Percentiles rank a stretch among this genome's conserved stretches.
phyloP scores from a whole-genome alignment of 305 asterid species.

The Fraxinus velutina region DNA sequence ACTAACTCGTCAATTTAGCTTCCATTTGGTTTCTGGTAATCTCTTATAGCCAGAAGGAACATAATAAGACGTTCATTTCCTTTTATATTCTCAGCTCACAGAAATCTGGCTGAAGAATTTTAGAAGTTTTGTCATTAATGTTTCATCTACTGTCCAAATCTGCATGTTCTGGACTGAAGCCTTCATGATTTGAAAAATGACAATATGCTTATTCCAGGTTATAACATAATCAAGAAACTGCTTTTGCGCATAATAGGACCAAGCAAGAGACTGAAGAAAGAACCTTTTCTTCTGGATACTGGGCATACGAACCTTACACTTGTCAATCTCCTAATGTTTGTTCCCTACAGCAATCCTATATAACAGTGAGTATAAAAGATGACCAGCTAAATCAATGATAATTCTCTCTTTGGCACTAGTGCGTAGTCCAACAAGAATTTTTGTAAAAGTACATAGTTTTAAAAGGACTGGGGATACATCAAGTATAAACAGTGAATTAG shows the following conservation, averaged over 20 bases:
- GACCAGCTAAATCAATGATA: slow-evolving; percentile 12
- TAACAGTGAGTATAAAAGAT: slow-evolving; percentile 2
- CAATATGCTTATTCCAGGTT: neutral
- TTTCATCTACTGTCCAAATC: neutral
- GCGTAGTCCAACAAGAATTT: neutral
- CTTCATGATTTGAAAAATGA: neutral
- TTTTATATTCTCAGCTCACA: neutral
- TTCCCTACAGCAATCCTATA: slow-evolving; percentile 27
- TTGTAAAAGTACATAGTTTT: neutral
- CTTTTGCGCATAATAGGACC: neutral
- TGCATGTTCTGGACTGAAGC: neutral
- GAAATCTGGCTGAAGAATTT: neutral
- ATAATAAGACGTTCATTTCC: neutral
- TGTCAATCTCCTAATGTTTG: slow-evolving; percentile 15
- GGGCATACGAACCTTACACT: slow-evolving; percentile 21
- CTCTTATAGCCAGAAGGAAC: neutral
- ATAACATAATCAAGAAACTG: neutral
- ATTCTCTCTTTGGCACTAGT: neutral
- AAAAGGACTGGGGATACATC: neutral
- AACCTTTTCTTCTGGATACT: slow-evolving; percentile 29
- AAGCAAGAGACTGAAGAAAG: neutral
- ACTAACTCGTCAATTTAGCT: neutral
- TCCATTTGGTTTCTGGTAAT: neutral
- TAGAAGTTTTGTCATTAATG: neutral
- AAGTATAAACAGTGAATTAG: neutral